These are phyloP conservation scores for Spiraea crenata DNA, from an alignment of 331 rosid genomes.

Conservation along the genomic window DNA sequence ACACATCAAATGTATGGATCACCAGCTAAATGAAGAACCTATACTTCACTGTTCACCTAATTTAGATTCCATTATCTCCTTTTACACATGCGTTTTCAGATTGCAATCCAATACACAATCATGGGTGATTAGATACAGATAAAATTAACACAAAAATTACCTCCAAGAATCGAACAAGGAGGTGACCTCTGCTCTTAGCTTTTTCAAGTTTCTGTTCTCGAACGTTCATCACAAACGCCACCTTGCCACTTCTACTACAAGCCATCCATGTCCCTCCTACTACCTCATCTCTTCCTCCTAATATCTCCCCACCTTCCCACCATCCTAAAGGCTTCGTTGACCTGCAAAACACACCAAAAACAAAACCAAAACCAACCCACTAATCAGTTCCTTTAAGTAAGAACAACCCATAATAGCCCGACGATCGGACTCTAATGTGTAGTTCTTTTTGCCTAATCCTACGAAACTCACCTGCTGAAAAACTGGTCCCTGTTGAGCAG, in stretches of 20 bases:
- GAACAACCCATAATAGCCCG: too few species aligned
- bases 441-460: too few species aligned
- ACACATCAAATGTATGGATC: too few species aligned
- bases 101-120: too few species aligned
- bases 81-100: too few species aligned
- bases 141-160: constrained; percentile 27
- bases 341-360: constrained; percentile 27
- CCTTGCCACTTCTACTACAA: constrained; percentile 46
- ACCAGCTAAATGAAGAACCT: too few species aligned
- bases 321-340: constrained; percentile 55
- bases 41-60: too few species aligned
- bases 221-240: constrained; percentile 73
- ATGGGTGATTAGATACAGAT: not conserved
- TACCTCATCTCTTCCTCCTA: constrained; percentile 60
- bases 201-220: constrained; percentile 45
- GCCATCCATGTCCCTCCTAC: constrained; percentile 88
- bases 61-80: too few species aligned
- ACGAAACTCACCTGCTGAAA: constrained; percentile 41
- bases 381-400: too few species aligned
- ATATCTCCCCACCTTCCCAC: constrained; percentile 56
- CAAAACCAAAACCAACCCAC: constrained; percentile 7
- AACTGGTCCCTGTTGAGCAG: constrained; percentile 72
- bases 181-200: constrained; percentile 67
- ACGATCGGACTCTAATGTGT: too few species aligned
- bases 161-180: constrained; percentile 62